Conservation (phyloP, 2,329 filamentous ascomycete genomes). For the Karstenula rhodostoma region DNA sequence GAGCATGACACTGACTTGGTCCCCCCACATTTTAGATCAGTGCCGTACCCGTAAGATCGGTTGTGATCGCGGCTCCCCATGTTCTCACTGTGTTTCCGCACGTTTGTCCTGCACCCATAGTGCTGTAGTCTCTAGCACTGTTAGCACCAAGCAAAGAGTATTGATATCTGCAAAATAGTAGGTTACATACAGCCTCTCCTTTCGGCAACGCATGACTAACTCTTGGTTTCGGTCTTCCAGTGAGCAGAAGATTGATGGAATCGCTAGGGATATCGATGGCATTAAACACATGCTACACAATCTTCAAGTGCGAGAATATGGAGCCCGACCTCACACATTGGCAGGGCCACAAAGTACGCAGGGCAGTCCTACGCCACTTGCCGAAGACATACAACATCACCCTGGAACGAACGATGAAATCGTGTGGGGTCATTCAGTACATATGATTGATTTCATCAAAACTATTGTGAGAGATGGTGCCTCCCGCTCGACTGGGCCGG, state of each 20-base stretch:
- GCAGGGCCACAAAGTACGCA: neutral
- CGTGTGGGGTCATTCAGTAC: constrained; percentile 45
- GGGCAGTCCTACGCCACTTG: neutral
- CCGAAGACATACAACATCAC: neutral
- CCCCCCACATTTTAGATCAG: constrained; percentile 21
- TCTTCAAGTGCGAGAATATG: neutral
- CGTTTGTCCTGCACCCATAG: constrained; percentile 50
- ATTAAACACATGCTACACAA: constrained; percentile 38
- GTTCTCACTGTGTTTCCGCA: constrained; percentile 46
- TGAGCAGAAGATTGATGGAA: constrained; percentile 49
- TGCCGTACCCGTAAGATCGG: constrained; percentile 41
- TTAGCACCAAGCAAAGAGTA: constrained; percentile 42
- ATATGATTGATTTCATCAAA: constrained; percentile 48
- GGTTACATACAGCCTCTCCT: neutral
- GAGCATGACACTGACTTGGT: no score
- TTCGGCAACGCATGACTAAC: neutral
- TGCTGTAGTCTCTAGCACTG: constrained; percentile 32
- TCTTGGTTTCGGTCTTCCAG: constrained; percentile 22
- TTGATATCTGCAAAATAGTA: constrained; percentile 50
- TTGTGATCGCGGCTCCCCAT: constrained; percentile 42
- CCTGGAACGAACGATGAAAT: constrained; percentile 13
- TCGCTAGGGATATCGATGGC: constrained; percentile 27
- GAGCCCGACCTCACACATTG: neutral
- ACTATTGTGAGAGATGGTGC: constrained; percentile 24
- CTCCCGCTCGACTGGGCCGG: constrained; percentile 1